Percentiles rank a stretch among this genome's conserved stretches.
Conservation (phyloP, 2,329 filamentous ascomycete genomes). For the Fusarium sp. region DNA sequence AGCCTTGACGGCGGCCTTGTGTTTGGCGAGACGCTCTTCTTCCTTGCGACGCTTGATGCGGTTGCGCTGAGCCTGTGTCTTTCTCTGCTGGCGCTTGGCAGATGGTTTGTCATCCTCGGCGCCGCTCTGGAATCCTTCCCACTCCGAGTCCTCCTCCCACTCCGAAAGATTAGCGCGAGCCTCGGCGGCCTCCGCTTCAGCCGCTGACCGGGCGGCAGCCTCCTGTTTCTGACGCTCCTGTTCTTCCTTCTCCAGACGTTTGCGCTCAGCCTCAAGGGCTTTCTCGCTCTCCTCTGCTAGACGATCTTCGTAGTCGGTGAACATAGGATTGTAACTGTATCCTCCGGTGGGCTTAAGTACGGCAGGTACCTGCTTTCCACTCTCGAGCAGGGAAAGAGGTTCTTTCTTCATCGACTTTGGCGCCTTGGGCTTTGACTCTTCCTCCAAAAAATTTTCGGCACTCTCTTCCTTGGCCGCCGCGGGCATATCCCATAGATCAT, state of each 20-base stretch:
- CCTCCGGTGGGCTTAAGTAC: slow-evolving; percentile 82
- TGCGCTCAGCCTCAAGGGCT: slow-evolving; percentile 80
- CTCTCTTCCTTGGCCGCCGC: slow-evolving; percentile 51
- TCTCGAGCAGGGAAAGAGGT: slow-evolving; percentile 83
- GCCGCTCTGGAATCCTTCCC: slow-evolving; percentile 89
- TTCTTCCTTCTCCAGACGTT: slow-evolving; percentile 72
- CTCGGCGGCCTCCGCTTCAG: slow-evolving; percentile 78
- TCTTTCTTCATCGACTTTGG: slow-evolving; percentile 79
- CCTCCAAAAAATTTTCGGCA: slow-evolving; percentile 68
- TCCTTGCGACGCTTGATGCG: slow-evolving; percentile 89
- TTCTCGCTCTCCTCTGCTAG: slow-evolving; percentile 78
- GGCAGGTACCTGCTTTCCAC: slow-evolving; percentile 79
- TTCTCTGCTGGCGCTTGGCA: slow-evolving; percentile 78
- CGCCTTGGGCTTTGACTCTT: slow-evolving; percentile 71
- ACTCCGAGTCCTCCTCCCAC: slow-evolving; percentile 89
- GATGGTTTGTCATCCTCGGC: slow-evolving; percentile 70
- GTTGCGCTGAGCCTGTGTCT: slow-evolving; percentile 87
- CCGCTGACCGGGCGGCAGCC: slow-evolving; percentile 73
- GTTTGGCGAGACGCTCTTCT: slow-evolving; percentile 78
- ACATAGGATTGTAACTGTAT: slow-evolving; percentile 91
- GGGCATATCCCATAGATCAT: slow-evolving; percentile 79
- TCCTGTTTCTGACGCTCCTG: slow-evolving; percentile 74
- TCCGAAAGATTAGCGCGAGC: slow-evolving; percentile 70
- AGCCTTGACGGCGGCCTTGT: slow-evolving; percentile 78
- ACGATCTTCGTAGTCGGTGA: slow-evolving; percentile 84